Evolutionary conservation across 148 eudicot species (phyloP).

Genomic region (Hydrangea macrophylla): DNA sequence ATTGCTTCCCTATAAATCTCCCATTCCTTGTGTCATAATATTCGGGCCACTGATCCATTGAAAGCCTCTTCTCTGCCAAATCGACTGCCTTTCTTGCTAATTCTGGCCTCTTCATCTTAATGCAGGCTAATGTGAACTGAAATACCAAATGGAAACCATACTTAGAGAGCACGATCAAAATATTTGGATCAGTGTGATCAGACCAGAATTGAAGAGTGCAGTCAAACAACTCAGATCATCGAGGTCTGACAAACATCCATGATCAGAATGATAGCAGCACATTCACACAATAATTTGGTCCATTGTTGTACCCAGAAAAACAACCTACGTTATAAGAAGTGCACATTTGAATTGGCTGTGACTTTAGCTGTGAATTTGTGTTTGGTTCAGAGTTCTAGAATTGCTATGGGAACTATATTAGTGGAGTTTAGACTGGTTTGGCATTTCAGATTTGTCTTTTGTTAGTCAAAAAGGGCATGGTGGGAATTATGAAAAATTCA

Average conservation of each 20-base stretch:
- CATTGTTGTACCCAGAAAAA: not conserved
- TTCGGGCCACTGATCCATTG: conserved; percentile 81
- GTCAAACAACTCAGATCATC: not conserved
- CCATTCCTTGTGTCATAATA: conserved; percentile 74
- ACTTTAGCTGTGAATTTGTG: too few relatives aligned
- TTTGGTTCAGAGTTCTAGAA: too few relatives aligned
- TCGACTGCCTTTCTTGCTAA: conserved; percentile 66
- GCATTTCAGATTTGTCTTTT: too few relatives aligned
- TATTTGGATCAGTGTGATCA: not conserved
- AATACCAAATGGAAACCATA: conserved; percentile 4
- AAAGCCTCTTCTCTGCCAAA: conserved; percentile 76
- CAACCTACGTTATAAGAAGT: not conserved
- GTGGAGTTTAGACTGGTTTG: too few relatives aligned
- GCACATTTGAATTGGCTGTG: too few relatives aligned
- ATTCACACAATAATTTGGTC: not conserved
- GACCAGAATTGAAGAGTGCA: not conserved
- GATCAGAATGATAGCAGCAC: not conserved
- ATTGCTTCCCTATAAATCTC: conserved; percentile 78
- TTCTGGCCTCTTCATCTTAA: conserved; percentile 78
- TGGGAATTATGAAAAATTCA: too few relatives aligned
- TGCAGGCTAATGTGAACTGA: conserved; percentile 92
- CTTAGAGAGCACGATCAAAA: conserved; percentile 5
- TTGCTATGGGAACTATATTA: too few relatives aligned
- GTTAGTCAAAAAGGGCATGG: too few relatives aligned
- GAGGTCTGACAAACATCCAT: not conserved